Conservation (phyloP, 1,139 yeast genomes). For the Candida albicans region DNA sequence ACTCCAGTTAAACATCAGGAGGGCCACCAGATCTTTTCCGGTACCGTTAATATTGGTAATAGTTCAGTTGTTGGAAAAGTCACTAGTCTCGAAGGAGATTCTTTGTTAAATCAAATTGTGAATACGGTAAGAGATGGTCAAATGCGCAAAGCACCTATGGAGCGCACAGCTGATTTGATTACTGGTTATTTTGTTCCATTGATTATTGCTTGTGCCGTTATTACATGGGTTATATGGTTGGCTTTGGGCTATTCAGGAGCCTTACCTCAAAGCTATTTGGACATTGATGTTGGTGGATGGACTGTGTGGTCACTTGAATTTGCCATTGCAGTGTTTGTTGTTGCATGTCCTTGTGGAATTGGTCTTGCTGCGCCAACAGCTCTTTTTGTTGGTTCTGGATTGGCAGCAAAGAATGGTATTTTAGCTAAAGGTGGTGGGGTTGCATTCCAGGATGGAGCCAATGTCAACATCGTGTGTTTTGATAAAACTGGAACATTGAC, state of each 20-base stretch:
- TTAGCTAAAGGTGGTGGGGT: constrained; percentile 80
- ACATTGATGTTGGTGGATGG: constrained; percentile 74
- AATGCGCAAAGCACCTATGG: constrained; percentile 71
- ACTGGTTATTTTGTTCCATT: constrained; percentile 76
- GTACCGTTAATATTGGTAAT: constrained; percentile 66
- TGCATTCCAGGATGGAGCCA: constrained; percentile 77
- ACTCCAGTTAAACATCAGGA: constrained; percentile 44
- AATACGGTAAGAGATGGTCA: constrained; percentile 75
- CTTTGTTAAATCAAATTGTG: constrained; percentile 69
- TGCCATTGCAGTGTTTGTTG: constrained; percentile 74
- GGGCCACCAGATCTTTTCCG: constrained; percentile 70
- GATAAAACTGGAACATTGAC: constrained; percentile 83
- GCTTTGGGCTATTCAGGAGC: constrained; percentile 53
- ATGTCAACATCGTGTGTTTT: constrained; percentile 63
- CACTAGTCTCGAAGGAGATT: constrained; percentile 62
- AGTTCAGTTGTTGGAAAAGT: constrained; percentile 55
- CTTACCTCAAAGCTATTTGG: constrained; percentile 56
- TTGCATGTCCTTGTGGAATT: constrained; percentile 51
- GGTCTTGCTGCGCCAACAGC: constrained; percentile 53
- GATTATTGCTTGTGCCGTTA: constrained; percentile 57
- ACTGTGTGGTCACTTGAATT: constrained; percentile 74
- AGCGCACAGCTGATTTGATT: constrained; percentile 65
- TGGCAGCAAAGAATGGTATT: constrained; percentile 61
- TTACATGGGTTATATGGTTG: constrained; percentile 72
- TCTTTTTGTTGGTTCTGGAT: constrained; percentile 46